phyloP scores from a whole-genome alignment of 331 rosid genomes.

The Acacia concinna region DNA sequence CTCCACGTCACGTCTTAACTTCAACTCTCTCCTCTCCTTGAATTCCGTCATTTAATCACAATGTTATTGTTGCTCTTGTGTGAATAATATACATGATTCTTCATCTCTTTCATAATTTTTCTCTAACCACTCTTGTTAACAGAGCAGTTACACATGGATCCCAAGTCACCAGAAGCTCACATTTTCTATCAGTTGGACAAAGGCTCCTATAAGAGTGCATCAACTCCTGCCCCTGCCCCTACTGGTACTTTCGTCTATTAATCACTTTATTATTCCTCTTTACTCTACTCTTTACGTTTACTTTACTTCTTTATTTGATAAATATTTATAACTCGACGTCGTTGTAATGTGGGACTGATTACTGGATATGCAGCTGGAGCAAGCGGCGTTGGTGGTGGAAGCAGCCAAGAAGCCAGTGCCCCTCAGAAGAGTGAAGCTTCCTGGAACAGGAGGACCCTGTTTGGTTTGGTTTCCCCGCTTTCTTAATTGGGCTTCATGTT shows the following conservation, averaged over 20 bases:
- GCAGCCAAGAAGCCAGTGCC: neutral
- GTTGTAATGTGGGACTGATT: neutral
- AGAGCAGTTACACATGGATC: conserved; percentile 80
- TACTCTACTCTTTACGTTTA: neutral
- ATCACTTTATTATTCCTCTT: neutral
- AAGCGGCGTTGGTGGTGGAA: neutral
- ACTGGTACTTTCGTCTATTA: too few relatives aligned
- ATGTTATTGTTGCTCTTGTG: too few relatives aligned
- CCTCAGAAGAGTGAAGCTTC: conserved; percentile 38
- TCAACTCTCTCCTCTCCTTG: too few relatives aligned
- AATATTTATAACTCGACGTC: neutral
- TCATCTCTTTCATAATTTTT: too few relatives aligned
- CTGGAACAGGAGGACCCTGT: neutral
- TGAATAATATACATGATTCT: too few relatives aligned
- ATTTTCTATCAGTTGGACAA: conserved; percentile 6
- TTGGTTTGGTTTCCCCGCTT: conserved; percentile 19
- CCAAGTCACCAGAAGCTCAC: conserved; percentile 49
- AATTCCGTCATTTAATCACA: too few relatives aligned
- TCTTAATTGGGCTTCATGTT: conserved; percentile 32
- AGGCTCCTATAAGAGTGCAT: neutral
- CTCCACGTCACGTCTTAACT: too few relatives aligned
- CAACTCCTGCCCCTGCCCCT: conserved; percentile 37
- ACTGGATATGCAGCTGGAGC: neutral
- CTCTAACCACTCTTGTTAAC: too few relatives aligned
- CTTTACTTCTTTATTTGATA: neutral